Percentiles rank a stretch among this genome's conserved stretches.
Evolutionary conservation across 2,329 filamentous ascomycete species (phyloP).

Genomic region (Penicillium sp.): DNA sequence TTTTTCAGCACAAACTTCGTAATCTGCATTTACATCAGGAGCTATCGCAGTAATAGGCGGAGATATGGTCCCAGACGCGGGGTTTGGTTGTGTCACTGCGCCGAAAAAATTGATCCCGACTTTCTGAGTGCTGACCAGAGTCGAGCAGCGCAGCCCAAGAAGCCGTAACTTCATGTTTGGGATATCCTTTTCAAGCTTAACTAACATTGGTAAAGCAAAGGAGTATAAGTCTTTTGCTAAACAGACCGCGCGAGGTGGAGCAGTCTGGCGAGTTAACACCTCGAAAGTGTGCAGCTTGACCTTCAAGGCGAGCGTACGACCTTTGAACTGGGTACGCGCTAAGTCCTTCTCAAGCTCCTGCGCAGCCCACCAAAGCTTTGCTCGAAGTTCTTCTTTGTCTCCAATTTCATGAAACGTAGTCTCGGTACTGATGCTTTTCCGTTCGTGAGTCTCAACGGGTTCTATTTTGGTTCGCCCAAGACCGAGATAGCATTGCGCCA

Average conservation of each 20-base stretch:
- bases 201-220: conserved; percentile 76
- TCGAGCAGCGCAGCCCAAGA: conserved; percentile 85
- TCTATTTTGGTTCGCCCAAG: conserved; percentile 81
- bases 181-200: conserved; percentile 79
- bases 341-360: conserved; percentile 86
- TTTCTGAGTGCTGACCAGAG: conserved; percentile 83
- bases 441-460: conserved; percentile 82
- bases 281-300: conserved; percentile 94
- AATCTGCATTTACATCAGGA: conserved; percentile 43
- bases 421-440: conserved; percentile 93
- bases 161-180: conserved; percentile 76
- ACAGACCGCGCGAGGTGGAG: conserved; percentile 69
- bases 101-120: conserved; percentile 80
- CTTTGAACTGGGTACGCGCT: conserved; percentile 75
- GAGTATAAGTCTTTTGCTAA: conserved; percentile 80
- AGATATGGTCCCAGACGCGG: conserved; percentile 9
- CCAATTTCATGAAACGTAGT: conserved; percentile 83
- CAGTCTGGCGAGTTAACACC: conserved; percentile 78
- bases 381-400: conserved; percentile 64
- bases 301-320: conserved; percentile 87
- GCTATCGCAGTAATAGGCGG: conserved; percentile 10
- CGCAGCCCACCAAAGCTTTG: conserved; percentile 76
- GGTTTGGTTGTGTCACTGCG: conserved; percentile 24
- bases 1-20: conserved; percentile 68
- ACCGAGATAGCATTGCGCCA: conserved; percentile 80